Evolutionary conservation across 148 eudicot genomes (phyloP).

Genomic region (Spergularia marina): DNA sequence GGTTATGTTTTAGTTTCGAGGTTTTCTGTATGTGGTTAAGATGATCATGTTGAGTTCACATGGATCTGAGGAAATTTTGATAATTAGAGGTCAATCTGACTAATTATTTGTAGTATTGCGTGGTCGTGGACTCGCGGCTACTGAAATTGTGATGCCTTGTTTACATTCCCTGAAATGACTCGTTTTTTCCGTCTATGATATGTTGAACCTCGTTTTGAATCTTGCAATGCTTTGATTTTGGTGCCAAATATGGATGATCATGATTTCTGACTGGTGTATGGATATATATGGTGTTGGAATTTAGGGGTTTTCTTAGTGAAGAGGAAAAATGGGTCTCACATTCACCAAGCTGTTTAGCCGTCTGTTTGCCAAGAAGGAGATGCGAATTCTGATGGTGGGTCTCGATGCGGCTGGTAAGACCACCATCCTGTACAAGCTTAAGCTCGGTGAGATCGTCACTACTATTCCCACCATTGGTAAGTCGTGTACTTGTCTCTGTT

Average conservation of each 20-base stretch:
- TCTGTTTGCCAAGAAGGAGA: slow-evolving; percentile 68
- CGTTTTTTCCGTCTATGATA: background rate
- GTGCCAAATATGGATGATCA: background rate
- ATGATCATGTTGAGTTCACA: background rate
- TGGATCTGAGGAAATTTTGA: slow-evolving; percentile 7
- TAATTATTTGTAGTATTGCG: background rate
- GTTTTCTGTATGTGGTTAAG: too few relatives aligned
- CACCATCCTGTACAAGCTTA: slow-evolving; percentile 68
- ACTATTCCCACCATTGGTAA: slow-evolving; percentile 72
- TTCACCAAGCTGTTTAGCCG: slow-evolving; percentile 72
- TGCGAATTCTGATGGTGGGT: slow-evolving; percentile 74
- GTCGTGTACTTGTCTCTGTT: slow-evolving; percentile 11
- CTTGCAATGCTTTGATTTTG: background rate
- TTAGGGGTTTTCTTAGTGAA: slow-evolving; percentile 15
- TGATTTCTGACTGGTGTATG: background rate
- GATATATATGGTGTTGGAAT: background rate
- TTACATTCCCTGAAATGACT: background rate
- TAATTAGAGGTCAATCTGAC: background rate
- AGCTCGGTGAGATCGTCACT: slow-evolving; percentile 72
- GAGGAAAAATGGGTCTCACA: slow-evolving; percentile 53
- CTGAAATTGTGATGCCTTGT: background rate
- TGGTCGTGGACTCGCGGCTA: background rate
- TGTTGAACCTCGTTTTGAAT: background rate
- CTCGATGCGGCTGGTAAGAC: slow-evolving; percentile 81
- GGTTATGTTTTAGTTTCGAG: too few relatives aligned